Evolutionary conservation across 495 filamentous ascomycete species (phyloP), one percentile per base, ranked within the genome.

Genomic region (Penicillium alfredii): DNA sequence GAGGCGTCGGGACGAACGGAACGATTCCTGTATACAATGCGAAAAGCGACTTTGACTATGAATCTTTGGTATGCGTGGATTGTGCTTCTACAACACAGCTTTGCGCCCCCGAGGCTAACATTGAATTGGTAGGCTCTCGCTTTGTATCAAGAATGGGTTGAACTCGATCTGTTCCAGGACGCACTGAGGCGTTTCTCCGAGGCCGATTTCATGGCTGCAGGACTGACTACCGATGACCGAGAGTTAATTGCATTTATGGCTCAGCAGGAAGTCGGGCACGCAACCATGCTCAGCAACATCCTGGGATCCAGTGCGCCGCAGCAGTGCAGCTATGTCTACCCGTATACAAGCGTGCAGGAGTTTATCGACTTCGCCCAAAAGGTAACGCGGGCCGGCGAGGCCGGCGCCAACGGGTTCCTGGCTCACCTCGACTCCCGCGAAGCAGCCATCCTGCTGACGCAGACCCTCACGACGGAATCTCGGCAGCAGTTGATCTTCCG

Each of bases 401-500:
- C 80, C 4, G 86, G 88, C 16, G 86, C 89, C 2, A 89, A 85
- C 59, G 86, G 86, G 1, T 94, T 90, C 60, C 66, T 93, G 38
- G 72, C 79, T 32, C 87, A 94, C 55, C 71, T 94, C 10, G 77
- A 93, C 54, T 81, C 81, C 1, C 78, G 84, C 10, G 80, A 87
- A 35, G 81, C 81, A 10, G 84, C 72, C 0, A 77, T 80, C 47
- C 60, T 94, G 12, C 72, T 94, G 1, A 63, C 83, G 8, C 81
- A 86, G 56, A 79, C 79, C 15, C 84, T 95, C 60, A 74, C 84
- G 14, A 82, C 79, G n/a, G 88, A 94, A 49, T 82, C 84, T 9
- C 80, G 88, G 2, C 88, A 94, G 63, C 85, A 95, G 64, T 72
- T 88, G 68, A 82, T 84, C 38, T 94, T 92, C 73, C 82, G 87